Evolutionary conservation across 208 protist species (phyloP), one percentile per base, ranked within the genome.

Genomic region (Crithidia brevicula): DNA sequence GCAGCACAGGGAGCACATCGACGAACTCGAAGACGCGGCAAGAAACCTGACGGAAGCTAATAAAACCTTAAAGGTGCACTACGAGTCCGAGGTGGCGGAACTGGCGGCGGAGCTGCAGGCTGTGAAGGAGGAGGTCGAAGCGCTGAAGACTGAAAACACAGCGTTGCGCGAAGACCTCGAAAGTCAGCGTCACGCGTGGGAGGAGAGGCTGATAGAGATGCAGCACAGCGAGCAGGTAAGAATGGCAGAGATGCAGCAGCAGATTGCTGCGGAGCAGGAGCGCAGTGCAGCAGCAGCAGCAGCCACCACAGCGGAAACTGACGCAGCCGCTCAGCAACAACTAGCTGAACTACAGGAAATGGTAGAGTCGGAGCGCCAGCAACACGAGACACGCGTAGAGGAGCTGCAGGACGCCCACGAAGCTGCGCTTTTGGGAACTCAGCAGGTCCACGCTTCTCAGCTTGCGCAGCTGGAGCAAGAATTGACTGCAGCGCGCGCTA

Each of bases 1-100:
- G 25, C 49, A 50, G n/a, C 63, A 82, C 20, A 36, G 56, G 20
- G 51, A 31, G 20, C 33, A 61, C 38, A 46, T 73, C 42, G 56
- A 60, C 4, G 6, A 33, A 34, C 40, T 46, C 16, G 43, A 50
- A 10, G 16, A 69, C 20, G 52, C 31, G 4, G 43, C 43, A 45
- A 49, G 13, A 13, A 20, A 27, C 1, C 18, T 47, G 9, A n/a
- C 27, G 16, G 59, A 72, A 18, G 13, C 30, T 1, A 38, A 60
- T 23, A 47, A 10, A 6, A 63, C 49, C 16, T 20, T 74, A 25
- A 31, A 65, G 43, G 30, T 50, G 16, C 52, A 67, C 45, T 49
- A 73, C 64, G 53, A 72, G n/a, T 23, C 40, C 15, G 22, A 69
- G 23, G 27, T 60, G 2, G 42, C 63, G 25, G 33, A 46, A 10